phyloP scores from a whole-genome alignment of 73 alveolate species.

The Uronychia setigera region DNA sequence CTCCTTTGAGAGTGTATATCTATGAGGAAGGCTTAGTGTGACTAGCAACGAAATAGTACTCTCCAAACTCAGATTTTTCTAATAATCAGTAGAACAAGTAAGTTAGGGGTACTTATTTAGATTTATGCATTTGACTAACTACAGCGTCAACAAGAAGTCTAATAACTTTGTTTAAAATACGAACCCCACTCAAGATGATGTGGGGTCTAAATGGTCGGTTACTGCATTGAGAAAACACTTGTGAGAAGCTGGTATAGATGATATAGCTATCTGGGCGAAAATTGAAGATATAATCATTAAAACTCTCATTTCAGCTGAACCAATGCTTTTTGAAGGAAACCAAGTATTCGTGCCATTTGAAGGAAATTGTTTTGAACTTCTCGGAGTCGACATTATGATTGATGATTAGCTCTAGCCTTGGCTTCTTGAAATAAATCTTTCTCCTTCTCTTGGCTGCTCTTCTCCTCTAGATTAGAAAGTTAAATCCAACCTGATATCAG shows the following conservation, averaged over 20 bases:
- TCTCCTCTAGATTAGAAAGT: conserved; percentile 84
- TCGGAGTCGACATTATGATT: conserved; percentile 89
- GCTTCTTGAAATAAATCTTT: conserved; percentile 86
- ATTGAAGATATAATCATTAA: conserved; percentile 70
- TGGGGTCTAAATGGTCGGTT: conserved; percentile 86
- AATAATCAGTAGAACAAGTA: not conserved
- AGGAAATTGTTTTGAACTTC: conserved; percentile 67
- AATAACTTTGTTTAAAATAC: conserved; percentile 70
- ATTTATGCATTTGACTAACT: conserved; percentile 88
- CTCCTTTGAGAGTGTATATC: conserved; percentile 92
- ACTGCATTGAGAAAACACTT: conserved; percentile 28
- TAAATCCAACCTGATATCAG: conserved; percentile 86
- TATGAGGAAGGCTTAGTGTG: conserved; percentile 96
- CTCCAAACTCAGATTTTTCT: conserved; percentile 72
- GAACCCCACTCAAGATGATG: conserved; percentile 68
- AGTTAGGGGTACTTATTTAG: conserved; percentile 53
- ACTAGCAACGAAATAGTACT: conserved; percentile 96
- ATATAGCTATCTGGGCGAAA: conserved; percentile 45
- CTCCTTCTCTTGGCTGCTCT: conserved; percentile 84
- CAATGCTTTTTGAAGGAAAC: conserved; percentile 43
- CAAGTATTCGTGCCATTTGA: conserved; percentile 20
- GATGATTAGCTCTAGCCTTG: conserved; percentile 87
- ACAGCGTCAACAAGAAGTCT: conserved; percentile 71
- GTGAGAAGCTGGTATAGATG: conserved; percentile 38
- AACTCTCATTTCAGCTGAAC: conserved; percentile 57